phyloP scores from a whole-genome alignment of 2,329 filamentous ascomycete genomes.

The Gnomoniopsis sp. region DNA sequence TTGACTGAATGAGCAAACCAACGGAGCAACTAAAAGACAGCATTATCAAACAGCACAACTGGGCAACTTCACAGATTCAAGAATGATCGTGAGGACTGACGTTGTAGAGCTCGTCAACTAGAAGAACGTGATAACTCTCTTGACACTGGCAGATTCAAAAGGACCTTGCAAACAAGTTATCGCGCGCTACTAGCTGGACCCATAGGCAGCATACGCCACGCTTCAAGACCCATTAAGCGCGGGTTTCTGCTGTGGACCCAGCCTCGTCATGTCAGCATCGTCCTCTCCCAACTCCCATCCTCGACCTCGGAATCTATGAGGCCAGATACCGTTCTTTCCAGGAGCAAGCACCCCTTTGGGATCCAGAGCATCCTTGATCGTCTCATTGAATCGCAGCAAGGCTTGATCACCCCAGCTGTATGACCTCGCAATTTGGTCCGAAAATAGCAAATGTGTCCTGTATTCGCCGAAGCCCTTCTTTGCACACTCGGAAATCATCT shows the following conservation, averaged over 20 bases:
- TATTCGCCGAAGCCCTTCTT: constrained; percentile 36
- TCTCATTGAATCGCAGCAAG: constrained; percentile 34
- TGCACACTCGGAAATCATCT: constrained; percentile 32
- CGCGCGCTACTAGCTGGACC: too few relatives aligned
- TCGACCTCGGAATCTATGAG: constrained; percentile 26
- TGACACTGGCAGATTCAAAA: too few relatives aligned
- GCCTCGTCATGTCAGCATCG: constrained; percentile 20
- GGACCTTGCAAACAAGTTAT: too few relatives aligned
- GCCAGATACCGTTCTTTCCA: constrained; percentile 39
- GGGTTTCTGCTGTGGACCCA: constrained; percentile 13
- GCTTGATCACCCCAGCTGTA: constrained; percentile 36
- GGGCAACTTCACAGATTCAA: too few relatives aligned
- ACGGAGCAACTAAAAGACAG: too few relatives aligned
- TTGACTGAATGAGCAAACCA: too few relatives aligned
- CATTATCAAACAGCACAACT: too few relatives aligned
- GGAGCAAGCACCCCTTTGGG: constrained; percentile 43
- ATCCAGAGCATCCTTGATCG: constrained; percentile 36
- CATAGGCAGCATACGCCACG: too few relatives aligned
- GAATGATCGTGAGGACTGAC: too few relatives aligned
- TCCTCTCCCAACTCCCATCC: constrained; percentile 28
- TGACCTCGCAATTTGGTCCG: constrained; percentile 36
- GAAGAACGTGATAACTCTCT: too few relatives aligned
- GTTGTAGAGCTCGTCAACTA: too few relatives aligned
- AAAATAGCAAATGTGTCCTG: constrained; percentile 35
- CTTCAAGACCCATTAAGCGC: neutral